Evolutionary conservation across 2,329 filamentous ascomycete genomes (phyloP).

Genomic region (Xylariales sp.): DNA sequence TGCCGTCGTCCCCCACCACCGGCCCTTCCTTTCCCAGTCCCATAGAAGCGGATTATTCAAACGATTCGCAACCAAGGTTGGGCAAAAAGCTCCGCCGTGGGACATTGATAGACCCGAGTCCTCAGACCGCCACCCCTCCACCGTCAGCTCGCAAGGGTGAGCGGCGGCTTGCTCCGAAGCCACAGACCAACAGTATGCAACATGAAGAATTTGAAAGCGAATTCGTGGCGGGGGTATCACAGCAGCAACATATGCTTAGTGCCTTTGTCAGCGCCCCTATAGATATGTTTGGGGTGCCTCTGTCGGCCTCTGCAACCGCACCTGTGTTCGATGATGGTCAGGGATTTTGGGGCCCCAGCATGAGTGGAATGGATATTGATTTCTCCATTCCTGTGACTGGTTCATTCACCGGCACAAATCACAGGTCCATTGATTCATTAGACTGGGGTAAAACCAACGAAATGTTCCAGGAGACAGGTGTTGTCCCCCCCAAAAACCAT

Average conservation of each 20-base stretch:
- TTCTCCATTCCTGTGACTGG: conserved; percentile 60
- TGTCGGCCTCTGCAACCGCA: conserved; percentile 66
- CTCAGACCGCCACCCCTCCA: conserved; percentile 70
- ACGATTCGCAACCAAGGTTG: conserved; percentile 48
- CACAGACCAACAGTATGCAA: conserved; percentile 63
- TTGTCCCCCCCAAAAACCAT: conserved; percentile 52
- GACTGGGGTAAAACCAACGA: conserved; percentile 69
- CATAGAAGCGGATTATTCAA: conserved; percentile 48
- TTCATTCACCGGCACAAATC: conserved; percentile 57
- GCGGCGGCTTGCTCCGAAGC: conserved; percentile 65
- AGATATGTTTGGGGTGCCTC: conserved; percentile 70
- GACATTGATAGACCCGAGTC: conserved; percentile 53
- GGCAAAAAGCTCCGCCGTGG: conserved; percentile 61
- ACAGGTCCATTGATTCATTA: conserved; percentile 63
- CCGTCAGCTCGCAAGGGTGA: conserved; percentile 66
- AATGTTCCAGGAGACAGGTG: conserved; percentile 63
- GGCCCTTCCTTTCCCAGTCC: conserved; percentile 50
- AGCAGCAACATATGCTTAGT: conserved; percentile 59
- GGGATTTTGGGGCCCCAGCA: conserved; percentile 68
- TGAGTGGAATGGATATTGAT: conserved; percentile 70
- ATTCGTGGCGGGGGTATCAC: conserved; percentile 61
- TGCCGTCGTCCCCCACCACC: conserved; percentile 68
- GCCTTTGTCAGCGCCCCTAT: conserved; percentile 59
- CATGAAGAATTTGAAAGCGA: conserved; percentile 67
- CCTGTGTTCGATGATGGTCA: conserved; percentile 58